A percentile compares a stretch with the other conserved stretches of the same genome.
phyloP scores from a whole-genome alignment of 1,139 yeast genomes.

The Pichia sp. region DNA sequence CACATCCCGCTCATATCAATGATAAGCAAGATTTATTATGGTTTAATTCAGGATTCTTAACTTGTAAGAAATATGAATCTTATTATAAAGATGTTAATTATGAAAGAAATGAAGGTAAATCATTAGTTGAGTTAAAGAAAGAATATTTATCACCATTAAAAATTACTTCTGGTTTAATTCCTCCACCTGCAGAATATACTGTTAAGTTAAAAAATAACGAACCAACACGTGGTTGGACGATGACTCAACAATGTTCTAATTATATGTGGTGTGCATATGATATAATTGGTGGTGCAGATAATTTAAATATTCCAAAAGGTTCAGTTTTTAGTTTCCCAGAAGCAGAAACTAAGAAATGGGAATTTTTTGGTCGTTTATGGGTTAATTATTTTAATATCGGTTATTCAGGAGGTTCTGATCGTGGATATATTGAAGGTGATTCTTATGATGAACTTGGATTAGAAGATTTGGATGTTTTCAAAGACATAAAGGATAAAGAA shows the following conservation, averaged over 20 bases:
- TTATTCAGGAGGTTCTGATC: slow-evolving; percentile 20
- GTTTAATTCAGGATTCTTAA: slow-evolving; percentile 63
- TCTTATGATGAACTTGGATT: slow-evolving; percentile 28
- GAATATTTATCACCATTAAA: slow-evolving; percentile 41
- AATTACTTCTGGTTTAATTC: slow-evolving; percentile 50
- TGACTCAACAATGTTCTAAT: slow-evolving; percentile 44
- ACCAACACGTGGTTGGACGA: slow-evolving; percentile 58
- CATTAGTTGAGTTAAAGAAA: slow-evolving; percentile 28
- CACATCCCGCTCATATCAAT: slow-evolving; percentile 63
- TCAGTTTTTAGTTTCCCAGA: slow-evolving; percentile 19
- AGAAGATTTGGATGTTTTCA: slow-evolving; percentile 18
- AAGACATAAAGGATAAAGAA: slow-evolving; percentile 10
- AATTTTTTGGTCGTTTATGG: slow-evolving; percentile 29
- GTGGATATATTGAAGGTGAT: slow-evolving; percentile 28
- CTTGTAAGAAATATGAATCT: slow-evolving; percentile 47
- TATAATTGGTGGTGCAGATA: slow-evolving; percentile 34
- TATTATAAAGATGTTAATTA: slow-evolving; percentile 31
- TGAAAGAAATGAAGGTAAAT: slow-evolving; percentile 27
- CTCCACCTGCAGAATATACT: slow-evolving; percentile 44
- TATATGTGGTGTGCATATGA: slow-evolving; percentile 61
- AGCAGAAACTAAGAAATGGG: slow-evolving; percentile 24
- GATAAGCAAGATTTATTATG: slow-evolving; percentile 46
- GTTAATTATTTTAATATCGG: slow-evolving; percentile 26
- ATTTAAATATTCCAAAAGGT: slow-evolving; percentile 27
- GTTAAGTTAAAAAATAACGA: slow-evolving; percentile 26